A percentile compares a stretch with the other conserved stretches of the same genome.
Evolutionary conservation across 2,329 filamentous ascomycete species (phyloP).

Genomic region (Amesomyces nigricolor): DNA sequence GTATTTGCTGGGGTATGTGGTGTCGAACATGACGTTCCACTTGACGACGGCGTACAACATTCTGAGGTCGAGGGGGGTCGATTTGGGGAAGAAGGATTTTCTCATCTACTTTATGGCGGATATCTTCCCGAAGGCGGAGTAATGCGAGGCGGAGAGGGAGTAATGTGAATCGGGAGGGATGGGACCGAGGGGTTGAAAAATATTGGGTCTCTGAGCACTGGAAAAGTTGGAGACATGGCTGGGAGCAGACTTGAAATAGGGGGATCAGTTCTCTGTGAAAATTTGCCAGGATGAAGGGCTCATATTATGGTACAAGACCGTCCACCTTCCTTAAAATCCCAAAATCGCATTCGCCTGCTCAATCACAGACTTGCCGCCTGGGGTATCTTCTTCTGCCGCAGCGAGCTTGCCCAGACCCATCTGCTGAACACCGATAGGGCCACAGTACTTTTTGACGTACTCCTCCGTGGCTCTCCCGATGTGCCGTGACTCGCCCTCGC

Average conservation of each 20-base stretch:
- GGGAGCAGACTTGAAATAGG: neutral
- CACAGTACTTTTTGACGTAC: constrained; percentile 32
- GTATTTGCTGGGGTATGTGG: constrained; percentile 40
- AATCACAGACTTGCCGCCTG: constrained; percentile 35
- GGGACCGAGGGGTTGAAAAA: too few relatives aligned
- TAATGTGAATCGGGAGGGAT: too few relatives aligned
- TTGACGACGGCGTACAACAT: constrained; percentile 51
- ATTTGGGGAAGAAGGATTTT: constrained; percentile 53
- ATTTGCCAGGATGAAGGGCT: too few relatives aligned
- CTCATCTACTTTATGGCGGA: constrained; percentile 28
- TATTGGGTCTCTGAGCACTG: too few relatives aligned
- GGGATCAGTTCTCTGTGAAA: too few relatives aligned
- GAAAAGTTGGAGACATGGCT: neutral
- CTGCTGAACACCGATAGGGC: constrained; percentile 35
- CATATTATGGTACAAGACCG: neutral
- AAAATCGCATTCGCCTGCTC: constrained; percentile 40
- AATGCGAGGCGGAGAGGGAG: neutral
- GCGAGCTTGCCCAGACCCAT: constrained; percentile 42
- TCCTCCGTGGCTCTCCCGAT: constrained; percentile 41
- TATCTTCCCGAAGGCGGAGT: neutral
- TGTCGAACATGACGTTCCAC: constrained; percentile 60
- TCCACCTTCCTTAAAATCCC: constrained; percentile 37
- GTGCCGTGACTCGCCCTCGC: constrained; percentile 58
- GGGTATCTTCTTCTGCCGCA: constrained; percentile 24
- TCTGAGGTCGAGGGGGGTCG: constrained; percentile 50